These are phyloP conservation scores for Vaccinium corymbosum DNA, from an alignment of 148 eudicot species.

Conservation along the genomic window DNA sequence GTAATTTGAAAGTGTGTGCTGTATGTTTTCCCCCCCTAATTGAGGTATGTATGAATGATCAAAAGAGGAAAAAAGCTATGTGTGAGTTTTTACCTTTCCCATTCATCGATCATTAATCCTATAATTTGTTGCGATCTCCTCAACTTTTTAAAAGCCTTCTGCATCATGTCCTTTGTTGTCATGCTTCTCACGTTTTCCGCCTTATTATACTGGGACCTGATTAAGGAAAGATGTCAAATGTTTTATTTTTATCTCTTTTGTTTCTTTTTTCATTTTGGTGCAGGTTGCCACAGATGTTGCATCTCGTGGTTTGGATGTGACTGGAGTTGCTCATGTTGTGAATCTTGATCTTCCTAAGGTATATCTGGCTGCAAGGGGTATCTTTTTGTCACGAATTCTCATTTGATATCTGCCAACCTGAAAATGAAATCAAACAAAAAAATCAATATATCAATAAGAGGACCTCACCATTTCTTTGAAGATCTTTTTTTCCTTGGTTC, in stretches of 20 bases:
- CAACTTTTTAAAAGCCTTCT: background rate
- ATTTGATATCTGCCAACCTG: slow-evolving; percentile 7
- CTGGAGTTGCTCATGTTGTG: slow-evolving; percentile 55
- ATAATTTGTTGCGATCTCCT: background rate
- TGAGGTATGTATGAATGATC: background rate
- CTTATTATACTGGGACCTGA: background rate
- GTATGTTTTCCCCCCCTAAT: too few species aligned
- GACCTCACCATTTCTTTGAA: background rate
- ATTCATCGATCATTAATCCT: background rate
- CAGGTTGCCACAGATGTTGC: slow-evolving; percentile 65
- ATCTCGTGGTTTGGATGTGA: slow-evolving; percentile 55
- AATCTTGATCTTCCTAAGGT: slow-evolving; percentile 63
- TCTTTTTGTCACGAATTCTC: slow-evolving; percentile 10
- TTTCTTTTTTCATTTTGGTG: slow-evolving; percentile 13
- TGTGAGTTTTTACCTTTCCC: background rate
- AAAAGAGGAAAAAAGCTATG: background rate
- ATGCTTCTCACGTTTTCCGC: background rate
- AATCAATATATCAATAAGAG: background rate
- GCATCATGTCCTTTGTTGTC: background rate
- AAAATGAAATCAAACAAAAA: background rate
- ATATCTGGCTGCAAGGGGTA: slow-evolving; percentile 10
- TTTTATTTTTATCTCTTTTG: background rate
- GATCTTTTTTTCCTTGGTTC: background rate
- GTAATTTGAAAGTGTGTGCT: background rate
- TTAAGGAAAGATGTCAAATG: background rate